Base-by-base conservation (phyloP, 2,329 filamentous ascomycete species). In the Apiospora rasikravindrae region DNA sequence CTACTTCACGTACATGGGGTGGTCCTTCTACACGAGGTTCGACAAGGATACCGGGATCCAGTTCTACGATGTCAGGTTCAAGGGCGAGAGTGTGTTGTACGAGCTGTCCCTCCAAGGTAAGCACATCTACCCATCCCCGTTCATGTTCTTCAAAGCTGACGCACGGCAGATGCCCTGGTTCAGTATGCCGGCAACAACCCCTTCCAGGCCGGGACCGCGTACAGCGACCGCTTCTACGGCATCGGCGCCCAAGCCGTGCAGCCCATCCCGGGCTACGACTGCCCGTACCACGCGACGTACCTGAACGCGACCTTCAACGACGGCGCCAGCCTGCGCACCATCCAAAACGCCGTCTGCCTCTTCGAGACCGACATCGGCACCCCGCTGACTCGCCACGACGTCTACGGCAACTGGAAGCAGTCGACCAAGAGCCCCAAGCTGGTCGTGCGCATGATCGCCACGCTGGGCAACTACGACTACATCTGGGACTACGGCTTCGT, bases 391-490 rank as follows among this genome's bases (percentile, higher is more conserved):
- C 57, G 33, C 29, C 57, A 64, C 57, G 40, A 40, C 29, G 33
- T 40, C 57, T 61, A 61, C 53, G 13, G 3, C 47, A 16, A 29
- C 4, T 61, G 45, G n/a, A 22, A 67, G 49, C 37, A n/a, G 24
- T 40, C 69, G 19, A 67, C 70, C 44, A 71, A 71, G 70, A 45
- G 61, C 33, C 47, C 70, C 45, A 68, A 71, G n/a, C 49, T 71
- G 10, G n/a, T 40, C 2, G 67, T 71, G 2, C 66, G 70, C 13
- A 68, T 53, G 7, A 42, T 71, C 33, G 44, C 81, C 0, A 84
- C 81, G 0, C 77, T 84, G 26, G 82, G 82, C 7, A 84, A 84
- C 73, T 84, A 84, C 71, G 82, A 84, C 71, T 81, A 81, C 72
- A 74, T 80, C n/a, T 79, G 78, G 42, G 76, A 77, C 69, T 81